Percentiles rank a stretch among this genome's conserved stretches.
phyloP scores from a whole-genome alignment of 1,284 basidiomycete genomes.

The Schizopora paradoxa region DNA sequence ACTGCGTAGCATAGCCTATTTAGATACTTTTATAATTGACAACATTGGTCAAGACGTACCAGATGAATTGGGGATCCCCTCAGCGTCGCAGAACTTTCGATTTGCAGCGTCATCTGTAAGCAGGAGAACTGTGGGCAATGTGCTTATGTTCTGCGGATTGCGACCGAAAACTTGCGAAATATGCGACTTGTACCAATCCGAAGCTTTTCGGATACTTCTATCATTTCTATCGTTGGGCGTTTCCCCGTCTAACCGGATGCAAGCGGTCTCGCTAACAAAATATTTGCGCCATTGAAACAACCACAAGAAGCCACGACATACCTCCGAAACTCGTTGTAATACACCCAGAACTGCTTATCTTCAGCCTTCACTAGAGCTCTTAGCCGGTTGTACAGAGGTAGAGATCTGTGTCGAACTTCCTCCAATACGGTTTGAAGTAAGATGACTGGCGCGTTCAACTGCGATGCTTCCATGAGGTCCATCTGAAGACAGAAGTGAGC shows the following conservation, averaged over 20 bases:
- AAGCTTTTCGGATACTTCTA: conserved; percentile 81
- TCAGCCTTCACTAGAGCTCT: conserved; percentile 79
- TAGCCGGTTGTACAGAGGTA: conserved; percentile 90
- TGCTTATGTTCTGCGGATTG: too few relatives aligned
- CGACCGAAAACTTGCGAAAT: conserved; percentile 43
- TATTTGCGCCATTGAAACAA: conserved; percentile 18
- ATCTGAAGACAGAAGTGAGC: conserved; percentile 48
- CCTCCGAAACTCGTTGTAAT: conserved; percentile 90
- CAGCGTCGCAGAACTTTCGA: conserved; percentile 66
- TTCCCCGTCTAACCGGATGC: conserved; percentile 68
- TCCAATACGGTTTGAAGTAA: conserved; percentile 94
- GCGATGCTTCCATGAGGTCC: conserved; percentile 79
- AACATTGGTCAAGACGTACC: conserved; percentile 34
- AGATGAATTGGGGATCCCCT: conserved; percentile 61
- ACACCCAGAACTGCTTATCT: conserved; percentile 79
- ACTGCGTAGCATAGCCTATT: conserved; percentile 36
- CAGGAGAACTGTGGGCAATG: conserved; percentile 64
- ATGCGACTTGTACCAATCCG: conserved; percentile 82
- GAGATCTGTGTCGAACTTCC: conserved; percentile 91
- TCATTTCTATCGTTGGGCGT: conserved; percentile 92
- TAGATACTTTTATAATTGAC: conserved; percentile 6
- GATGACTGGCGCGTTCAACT: conserved; percentile 77
- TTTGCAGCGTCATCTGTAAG: conserved; percentile 91
- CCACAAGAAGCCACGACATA: conserved; percentile 31
- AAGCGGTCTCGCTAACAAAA: conserved; percentile 63